These are phyloP conservation scores for Salix purpurea DNA, from an alignment of 345 rosid genomes.

Conservation along the genomic window DNA sequence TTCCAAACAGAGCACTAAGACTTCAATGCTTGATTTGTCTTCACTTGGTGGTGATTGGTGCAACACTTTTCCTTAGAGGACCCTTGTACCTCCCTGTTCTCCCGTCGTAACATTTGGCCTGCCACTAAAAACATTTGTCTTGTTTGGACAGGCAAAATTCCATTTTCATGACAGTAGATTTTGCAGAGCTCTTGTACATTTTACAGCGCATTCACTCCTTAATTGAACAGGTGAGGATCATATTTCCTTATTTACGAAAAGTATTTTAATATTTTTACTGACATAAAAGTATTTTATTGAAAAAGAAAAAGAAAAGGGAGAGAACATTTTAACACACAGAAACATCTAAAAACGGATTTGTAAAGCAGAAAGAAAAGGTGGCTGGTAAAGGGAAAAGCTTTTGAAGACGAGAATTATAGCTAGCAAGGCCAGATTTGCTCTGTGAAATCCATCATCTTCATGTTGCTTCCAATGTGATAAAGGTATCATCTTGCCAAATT, in stretches of 20 bases:
- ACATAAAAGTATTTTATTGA: background rate
- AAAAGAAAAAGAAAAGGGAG: too few species aligned
- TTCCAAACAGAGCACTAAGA: background rate
- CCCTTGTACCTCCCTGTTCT: slow-evolving; percentile 5
- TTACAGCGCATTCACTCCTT: too few species aligned
- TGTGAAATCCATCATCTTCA: background rate
- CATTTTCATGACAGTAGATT: background rate
- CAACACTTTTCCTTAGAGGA: background rate
- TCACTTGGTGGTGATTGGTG: background rate
- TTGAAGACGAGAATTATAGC: background rate
- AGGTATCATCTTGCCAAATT: too few species aligned
- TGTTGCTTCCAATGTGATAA: background rate
- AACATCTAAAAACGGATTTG: background rate
- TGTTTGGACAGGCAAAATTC: background rate
- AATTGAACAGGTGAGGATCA: too few species aligned
- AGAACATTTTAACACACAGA: too few species aligned
- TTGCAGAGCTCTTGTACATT: too few species aligned
- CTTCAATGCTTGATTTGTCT: background rate
- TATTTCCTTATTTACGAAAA: too few species aligned
- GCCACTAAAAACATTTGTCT: background rate
- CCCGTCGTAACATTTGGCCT: slow-evolving; percentile 14
- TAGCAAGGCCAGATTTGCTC: background rate
- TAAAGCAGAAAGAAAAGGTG: background rate
- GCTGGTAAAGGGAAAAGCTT: background rate
- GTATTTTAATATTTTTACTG: too few species aligned